These are phyloP conservation scores for Paecilomyces sp. DNA, from an alignment of 2,329 filamentous ascomycete genomes.

Conservation along the genomic window DNA sequence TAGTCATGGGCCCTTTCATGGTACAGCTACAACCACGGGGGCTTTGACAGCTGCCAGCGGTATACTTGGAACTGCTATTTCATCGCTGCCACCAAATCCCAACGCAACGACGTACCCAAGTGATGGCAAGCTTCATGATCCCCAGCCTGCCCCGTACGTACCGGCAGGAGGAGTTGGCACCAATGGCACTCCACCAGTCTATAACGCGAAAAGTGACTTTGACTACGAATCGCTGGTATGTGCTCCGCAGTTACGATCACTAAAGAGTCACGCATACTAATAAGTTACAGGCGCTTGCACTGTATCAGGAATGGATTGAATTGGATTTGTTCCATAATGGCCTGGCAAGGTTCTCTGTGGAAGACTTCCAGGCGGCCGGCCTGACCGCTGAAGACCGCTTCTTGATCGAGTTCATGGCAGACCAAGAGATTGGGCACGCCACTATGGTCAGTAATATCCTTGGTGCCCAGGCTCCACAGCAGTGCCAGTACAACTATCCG, in stretches of 20 bases:
- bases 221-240: constrained; percentile 66
- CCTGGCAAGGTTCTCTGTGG: constrained; percentile 59
- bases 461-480: constrained; percentile 59
- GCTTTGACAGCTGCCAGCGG: constrained; percentile 45
- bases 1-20: constrained; percentile 62
- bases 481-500: constrained; percentile 79
- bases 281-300: constrained; percentile 48
- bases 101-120: constrained; percentile 64
- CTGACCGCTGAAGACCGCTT: constrained; percentile 62
- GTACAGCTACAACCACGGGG: constrained; percentile 61
- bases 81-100: constrained; percentile 50
- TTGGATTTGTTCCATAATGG: constrained; percentile 76
- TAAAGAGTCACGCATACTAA: not conserved
- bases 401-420: constrained; percentile 67
- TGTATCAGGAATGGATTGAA: constrained; percentile 82
- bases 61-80: constrained; percentile 49
- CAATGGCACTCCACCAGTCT: constrained; percentile 68
- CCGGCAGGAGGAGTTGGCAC: constrained; percentile 69
- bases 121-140: constrained; percentile 60
- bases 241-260: not conserved
- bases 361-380: constrained; percentile 63
- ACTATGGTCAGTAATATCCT: constrained; percentile 73
- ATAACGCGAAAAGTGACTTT: constrained; percentile 72
- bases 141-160: constrained; percentile 63
- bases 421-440: constrained; percentile 71